Percentiles rank a stretch among this genome's conserved stretches.
Evolutionary conservation across 2,329 filamentous ascomycete species (phyloP).

Genomic region (Dothidotthia symphoricarpi): DNA sequence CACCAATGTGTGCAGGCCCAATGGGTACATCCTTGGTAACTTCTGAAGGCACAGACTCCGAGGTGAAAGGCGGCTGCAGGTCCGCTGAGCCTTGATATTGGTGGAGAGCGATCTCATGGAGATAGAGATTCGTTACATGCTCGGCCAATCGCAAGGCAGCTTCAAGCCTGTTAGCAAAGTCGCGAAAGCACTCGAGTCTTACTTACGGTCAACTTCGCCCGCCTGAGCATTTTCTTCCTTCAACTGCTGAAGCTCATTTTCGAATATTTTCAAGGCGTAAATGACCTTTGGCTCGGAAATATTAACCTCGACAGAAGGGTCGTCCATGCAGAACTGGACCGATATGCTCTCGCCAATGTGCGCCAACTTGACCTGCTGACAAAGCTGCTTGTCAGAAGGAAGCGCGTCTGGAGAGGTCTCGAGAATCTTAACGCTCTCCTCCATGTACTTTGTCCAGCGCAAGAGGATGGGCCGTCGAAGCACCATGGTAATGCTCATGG

Average conservation of each 20-base stretch:
- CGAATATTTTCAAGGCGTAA: conserved; percentile 55
- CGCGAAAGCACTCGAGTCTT: no score
- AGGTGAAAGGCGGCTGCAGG: conserved; percentile 47
- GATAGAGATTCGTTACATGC: conserved; percentile 50
- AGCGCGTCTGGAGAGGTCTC: conserved; percentile 56
- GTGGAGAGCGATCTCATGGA: conserved; percentile 53
- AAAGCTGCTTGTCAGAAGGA: conserved; percentile 56
- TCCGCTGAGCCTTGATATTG: conserved; percentile 45
- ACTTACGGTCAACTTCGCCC: conserved; percentile 37
- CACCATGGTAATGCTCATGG: conserved; percentile 58
- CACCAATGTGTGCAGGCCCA: conserved; percentile 49
- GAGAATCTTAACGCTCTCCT: conserved; percentile 59
- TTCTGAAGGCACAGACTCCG: conserved; percentile 41
- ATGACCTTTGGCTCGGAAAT: conserved; percentile 57
- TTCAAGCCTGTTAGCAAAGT: conserved; percentile 13
- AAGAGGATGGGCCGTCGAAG: conserved; percentile 58
- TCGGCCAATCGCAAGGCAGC: conserved; percentile 46
- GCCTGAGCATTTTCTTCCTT: conserved; percentile 42
- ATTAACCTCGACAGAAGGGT: conserved; percentile 51
- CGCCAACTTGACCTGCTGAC: conserved; percentile 59
- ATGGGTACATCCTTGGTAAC: conserved; percentile 44
- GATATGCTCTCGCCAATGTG: conserved; percentile 59
- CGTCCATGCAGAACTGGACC: conserved; percentile 57
- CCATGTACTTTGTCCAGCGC: conserved; percentile 63
- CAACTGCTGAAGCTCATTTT: conserved; percentile 48